These are phyloP conservation scores for Fusarium buharicum DNA, from an alignment of 2,329 filamentous ascomycete species.

Conservation along the genomic window DNA sequence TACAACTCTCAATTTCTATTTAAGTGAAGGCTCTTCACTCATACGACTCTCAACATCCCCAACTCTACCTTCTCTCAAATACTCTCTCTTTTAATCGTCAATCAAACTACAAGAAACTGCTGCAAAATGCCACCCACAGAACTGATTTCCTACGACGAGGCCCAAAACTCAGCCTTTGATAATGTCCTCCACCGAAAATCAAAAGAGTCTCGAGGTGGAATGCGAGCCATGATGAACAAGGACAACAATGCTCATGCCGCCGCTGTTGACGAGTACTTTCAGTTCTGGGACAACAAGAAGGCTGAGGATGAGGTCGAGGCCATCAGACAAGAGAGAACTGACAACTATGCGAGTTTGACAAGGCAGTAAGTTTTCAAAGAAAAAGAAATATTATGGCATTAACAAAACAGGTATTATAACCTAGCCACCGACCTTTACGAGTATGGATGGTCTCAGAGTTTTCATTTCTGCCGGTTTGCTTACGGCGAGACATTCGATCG, in stretches of 20 bases:
- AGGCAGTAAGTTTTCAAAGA: slow-evolving; percentile 71
- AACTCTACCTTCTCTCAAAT: neutral
- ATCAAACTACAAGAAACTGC: neutral
- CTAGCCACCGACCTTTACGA: slow-evolving; percentile 92
- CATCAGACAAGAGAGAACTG: slow-evolving; percentile 71
- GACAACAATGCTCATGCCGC: slow-evolving; percentile 75
- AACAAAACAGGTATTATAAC: slow-evolving; percentile 79
- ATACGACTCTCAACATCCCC: neutral
- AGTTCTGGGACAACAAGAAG: slow-evolving; percentile 87
- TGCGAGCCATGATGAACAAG: slow-evolving; percentile 84
- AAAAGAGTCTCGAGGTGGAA: slow-evolving; percentile 71
- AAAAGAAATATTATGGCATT: accelerated
- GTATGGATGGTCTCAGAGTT: slow-evolving; percentile 91
- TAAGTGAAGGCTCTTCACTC: slow-evolving; percentile 6
- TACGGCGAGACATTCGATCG: slow-evolving; percentile 84
- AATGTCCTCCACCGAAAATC: slow-evolving; percentile 79
- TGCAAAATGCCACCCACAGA: slow-evolving; percentile 44
- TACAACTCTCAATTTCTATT: slow-evolving; percentile 7
- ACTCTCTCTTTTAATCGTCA: accelerated
- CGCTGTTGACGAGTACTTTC: slow-evolving; percentile 87
- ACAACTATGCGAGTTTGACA: slow-evolving; percentile 88
- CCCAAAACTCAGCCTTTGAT: slow-evolving; percentile 85
- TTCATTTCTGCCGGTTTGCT: slow-evolving; percentile 95
- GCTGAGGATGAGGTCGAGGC: slow-evolving; percentile 80
- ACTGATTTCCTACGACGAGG: slow-evolving; percentile 81